phyloP scores from a whole-genome alignment of 2,329 filamentous ascomycete genomes.

The Claviceps sp. region DNA sequence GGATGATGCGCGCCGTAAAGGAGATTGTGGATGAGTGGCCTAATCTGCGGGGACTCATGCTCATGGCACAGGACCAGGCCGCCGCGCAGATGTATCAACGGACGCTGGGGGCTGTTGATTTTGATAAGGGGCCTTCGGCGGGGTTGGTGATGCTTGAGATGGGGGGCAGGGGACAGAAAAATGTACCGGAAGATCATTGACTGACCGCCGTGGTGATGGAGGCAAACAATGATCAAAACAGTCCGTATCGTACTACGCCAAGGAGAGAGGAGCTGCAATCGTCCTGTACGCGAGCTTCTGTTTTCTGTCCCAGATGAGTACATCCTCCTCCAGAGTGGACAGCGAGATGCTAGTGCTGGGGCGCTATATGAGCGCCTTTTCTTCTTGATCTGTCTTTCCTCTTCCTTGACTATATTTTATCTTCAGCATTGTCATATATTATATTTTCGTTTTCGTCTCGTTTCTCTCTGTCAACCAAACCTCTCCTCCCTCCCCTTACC shows the following conservation, averaged over 20 bases:
- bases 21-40: conserved; percentile 44
- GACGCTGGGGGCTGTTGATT: conserved; percentile 31
- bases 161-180: conserved; percentile 22
- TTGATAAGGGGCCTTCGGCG: conserved; percentile 27
- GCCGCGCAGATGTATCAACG: conserved; percentile 33
- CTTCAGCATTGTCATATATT: background rate
- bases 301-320: background rate
- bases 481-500: background rate
- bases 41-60: conserved; percentile 43
- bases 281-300: background rate
- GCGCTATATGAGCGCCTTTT: background rate
- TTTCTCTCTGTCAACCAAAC: background rate
- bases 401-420: too few species aligned
- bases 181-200: conserved; percentile 19
- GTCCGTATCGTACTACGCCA: background rate
- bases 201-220: background rate
- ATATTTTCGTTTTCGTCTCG: background rate
- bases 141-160: conserved; percentile 29
- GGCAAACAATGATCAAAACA: background rate
- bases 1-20: conserved; percentile 48
- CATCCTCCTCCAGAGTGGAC: background rate
- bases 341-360: too few species aligned
- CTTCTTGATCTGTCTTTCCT: background rate
- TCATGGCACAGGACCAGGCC: conserved; percentile 33
- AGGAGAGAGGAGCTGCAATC: too few species aligned